Conservation (phyloP, 169 alveolate genomes). For the Plasmodium gaboni region DNA sequence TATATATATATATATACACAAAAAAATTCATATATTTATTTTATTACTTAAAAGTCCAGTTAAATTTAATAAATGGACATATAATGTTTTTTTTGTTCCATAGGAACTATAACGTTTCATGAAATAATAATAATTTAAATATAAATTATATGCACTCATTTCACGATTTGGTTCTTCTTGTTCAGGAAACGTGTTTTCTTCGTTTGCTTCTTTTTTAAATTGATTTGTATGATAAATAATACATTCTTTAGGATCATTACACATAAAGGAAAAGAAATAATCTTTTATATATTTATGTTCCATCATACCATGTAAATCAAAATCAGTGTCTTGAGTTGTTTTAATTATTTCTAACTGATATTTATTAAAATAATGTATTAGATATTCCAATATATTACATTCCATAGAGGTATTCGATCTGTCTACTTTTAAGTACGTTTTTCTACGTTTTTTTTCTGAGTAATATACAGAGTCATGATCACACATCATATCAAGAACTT, state of each 20-base stretch:
- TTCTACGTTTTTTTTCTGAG: conserved; percentile 16
- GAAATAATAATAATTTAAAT: conserved; percentile 26
- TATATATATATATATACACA: conserved; percentile 18
- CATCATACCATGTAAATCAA: conserved; percentile 1
- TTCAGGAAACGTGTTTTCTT: background rate
- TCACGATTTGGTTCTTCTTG: no score
- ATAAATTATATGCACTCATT: background rate
- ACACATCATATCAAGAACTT: conserved; percentile 32
- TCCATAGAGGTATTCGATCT: conserved; percentile 4
- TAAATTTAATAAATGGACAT: conserved; percentile 28
- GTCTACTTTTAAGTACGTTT: conserved; percentile 10
- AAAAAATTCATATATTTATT: background rate
- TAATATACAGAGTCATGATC: conserved; percentile 6
- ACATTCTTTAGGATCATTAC: conserved; percentile 16
- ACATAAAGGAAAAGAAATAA: conserved; percentile 35
- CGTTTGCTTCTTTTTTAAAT: conserved; percentile 1
- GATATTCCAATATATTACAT: conserved; percentile 47
- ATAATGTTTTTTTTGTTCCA: conserved; percentile 14
- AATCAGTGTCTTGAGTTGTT: conserved; percentile 3
- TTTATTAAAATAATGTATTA: conserved; percentile 48
- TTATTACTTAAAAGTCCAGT: conserved; percentile 48
- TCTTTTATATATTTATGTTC: conserved; percentile 31
- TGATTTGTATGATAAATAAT: conserved; percentile 18
- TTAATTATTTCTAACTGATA: conserved; percentile 29
- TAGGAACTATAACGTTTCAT: conserved; percentile 5